Percentiles rank a stretch among this genome's conserved stretches.
Evolutionary conservation across 139 green algal species (phyloP).

Genomic region (Closterium sp.): DNA sequence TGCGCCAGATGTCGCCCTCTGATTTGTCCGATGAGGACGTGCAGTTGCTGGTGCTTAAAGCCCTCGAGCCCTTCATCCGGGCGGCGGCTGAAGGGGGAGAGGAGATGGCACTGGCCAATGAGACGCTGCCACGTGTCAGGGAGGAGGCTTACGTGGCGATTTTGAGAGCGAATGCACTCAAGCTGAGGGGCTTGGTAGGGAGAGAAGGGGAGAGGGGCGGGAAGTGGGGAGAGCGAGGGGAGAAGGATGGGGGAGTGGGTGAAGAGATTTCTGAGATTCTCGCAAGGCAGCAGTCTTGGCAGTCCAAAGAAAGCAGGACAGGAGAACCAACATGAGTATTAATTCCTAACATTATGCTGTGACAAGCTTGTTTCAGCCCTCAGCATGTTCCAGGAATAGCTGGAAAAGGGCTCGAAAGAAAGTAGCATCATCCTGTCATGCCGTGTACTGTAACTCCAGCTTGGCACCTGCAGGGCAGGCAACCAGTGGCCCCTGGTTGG

Average conservation of each 20-base stretch:
- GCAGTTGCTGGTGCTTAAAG: neutral
- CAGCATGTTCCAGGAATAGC: too few relatives aligned
- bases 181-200: neutral
- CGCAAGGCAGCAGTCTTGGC: neutral
- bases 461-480: too few relatives aligned
- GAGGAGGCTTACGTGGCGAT: neutral
- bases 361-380: too few relatives aligned
- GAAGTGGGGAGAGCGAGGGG: neutral
- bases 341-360: too few relatives aligned
- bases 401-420: too few relatives aligned
- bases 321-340: neutral
- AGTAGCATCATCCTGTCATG: too few relatives aligned
- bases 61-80: neutral
- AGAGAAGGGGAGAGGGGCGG: neutral
- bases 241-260: neutral
- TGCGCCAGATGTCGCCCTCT: neutral
- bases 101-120: neutral
- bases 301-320: neutral
- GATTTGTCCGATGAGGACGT: neutral
- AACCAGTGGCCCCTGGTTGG: too few relatives aligned
- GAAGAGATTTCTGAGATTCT: neutral
- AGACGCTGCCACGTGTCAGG: neutral
- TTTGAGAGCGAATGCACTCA: neutral
- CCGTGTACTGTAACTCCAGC: too few relatives aligned
- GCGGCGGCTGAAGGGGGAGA: neutral